Evolutionary conservation across 148 eudicot species (phyloP).

Genomic region (Dianthus caryophyllus): DNA sequence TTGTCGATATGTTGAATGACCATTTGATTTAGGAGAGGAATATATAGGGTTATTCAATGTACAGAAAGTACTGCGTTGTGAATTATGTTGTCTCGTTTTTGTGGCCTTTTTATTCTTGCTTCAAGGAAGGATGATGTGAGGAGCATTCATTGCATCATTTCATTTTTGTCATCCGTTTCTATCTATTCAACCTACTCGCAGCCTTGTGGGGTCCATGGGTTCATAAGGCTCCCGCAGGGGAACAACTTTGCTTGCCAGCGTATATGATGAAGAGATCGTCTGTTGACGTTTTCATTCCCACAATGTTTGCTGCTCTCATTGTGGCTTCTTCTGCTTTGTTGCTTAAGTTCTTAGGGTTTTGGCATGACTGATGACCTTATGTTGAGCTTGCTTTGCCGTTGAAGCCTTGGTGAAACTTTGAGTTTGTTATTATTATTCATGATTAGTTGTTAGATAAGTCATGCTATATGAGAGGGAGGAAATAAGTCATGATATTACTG

Average conservation of each 20-base stretch:
- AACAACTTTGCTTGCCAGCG: slow-evolving; percentile 34
- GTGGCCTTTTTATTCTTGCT: too few relatives aligned
- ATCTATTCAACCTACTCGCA: slow-evolving; percentile 19
- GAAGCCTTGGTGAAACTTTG: background rate
- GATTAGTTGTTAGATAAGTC: slow-evolving; percentile 18
- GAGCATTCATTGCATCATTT: background rate
- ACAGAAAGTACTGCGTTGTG: too few relatives aligned
- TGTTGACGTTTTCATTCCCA: slow-evolving; percentile 33
- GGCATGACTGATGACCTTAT: slow-evolving; percentile 10
- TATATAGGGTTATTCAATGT: too few relatives aligned
- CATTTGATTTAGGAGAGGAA: too few relatives aligned
- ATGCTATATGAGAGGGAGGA: slow-evolving; percentile 17
- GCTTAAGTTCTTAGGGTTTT: slow-evolving; percentile 30
- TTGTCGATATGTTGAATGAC: too few relatives aligned
- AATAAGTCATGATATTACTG: background rate
- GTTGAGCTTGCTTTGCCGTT: background rate
- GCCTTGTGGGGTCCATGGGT: slow-evolving; percentile 25
- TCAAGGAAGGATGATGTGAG: slow-evolving; percentile 2
- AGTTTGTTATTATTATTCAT: slow-evolving; percentile 6
- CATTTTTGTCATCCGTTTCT: slow-evolving; percentile 23
- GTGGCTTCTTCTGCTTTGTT: slow-evolving; percentile 35
- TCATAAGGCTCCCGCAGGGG: slow-evolving; percentile 33
- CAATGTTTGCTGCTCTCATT: slow-evolving; percentile 34
- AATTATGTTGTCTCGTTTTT: too few relatives aligned
- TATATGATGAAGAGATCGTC: slow-evolving; percentile 31